phyloP scores from a whole-genome alignment of 2,329 filamentous ascomycete species.

The Fusarium longipes region DNA sequence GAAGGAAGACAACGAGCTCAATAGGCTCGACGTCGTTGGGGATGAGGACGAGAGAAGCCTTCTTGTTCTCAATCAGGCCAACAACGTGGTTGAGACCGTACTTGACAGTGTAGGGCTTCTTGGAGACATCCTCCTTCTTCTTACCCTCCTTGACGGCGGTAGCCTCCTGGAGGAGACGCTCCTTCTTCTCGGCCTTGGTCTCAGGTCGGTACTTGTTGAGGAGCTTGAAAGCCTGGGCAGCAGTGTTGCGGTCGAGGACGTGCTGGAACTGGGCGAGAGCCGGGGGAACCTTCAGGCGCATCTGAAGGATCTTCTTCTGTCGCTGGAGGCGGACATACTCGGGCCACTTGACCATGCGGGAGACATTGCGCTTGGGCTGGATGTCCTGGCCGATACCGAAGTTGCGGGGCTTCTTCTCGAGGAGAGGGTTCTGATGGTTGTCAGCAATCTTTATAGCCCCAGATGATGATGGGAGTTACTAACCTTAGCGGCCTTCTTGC shows the following conservation, averaged over 20 bases:
- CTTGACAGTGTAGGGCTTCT: slow-evolving; percentile 99
- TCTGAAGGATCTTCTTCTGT: slow-evolving; percentile 93
- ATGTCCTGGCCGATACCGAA: slow-evolving; percentile 99
- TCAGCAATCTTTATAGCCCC: neutral
- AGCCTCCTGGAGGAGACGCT: slow-evolving; percentile 97
- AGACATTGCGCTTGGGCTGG: slow-evolving; percentile 94
- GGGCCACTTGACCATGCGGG: slow-evolving; percentile 99
- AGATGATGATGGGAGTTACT: slow-evolving; percentile 53
- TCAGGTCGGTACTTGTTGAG: slow-evolving; percentile 99
- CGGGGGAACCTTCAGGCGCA: slow-evolving; percentile 98
- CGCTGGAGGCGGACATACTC: slow-evolving; percentile 99
- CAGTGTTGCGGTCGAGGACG: slow-evolving; percentile 95
- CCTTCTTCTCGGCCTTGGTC: slow-evolving; percentile 99
- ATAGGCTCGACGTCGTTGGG: slow-evolving; percentile 99
- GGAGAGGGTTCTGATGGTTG: slow-evolving; percentile 87
- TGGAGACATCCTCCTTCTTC: slow-evolving; percentile 99
- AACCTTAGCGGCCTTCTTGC: slow-evolving; percentile 98
- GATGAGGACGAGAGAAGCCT: slow-evolving; percentile 97
- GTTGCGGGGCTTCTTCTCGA: slow-evolving; percentile 98
- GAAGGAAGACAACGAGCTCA: slow-evolving; percentile 98
- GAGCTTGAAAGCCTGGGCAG: slow-evolving; percentile 97
- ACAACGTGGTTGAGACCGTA: slow-evolving; percentile 99
- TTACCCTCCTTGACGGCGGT: slow-evolving; percentile 98
- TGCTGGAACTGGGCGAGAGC: slow-evolving; percentile 98
- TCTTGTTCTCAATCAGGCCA: slow-evolving; percentile 98